Evolutionary conservation across 2,329 filamentous ascomycete genomes (phyloP), one percentile per base, ranked within the genome.

Genomic region (Emericellopsis atlantica): DNA sequence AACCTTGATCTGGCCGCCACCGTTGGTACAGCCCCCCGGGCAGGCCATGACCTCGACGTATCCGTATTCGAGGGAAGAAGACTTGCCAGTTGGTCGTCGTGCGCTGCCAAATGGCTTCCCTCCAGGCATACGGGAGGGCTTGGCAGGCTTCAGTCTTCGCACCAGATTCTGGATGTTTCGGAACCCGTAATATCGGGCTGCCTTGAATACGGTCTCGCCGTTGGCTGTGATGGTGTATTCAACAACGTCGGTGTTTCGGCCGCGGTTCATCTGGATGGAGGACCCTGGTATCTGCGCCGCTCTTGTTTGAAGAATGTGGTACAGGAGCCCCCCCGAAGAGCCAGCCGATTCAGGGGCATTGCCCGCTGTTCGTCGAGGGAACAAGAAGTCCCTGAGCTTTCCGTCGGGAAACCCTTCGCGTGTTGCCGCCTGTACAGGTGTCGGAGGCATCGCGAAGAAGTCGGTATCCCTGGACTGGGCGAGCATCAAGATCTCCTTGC

Each of bases 21-120:
- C 92, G 52, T 98, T 98, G 41, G 92, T 98, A 64, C 92, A 98
- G 4, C 92, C 92, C n/a, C 92, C 92, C 0, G 92, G 92, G 59
- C 92, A 98, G 12, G 92, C 92, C 92, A 98, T 98, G 44, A 98
- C 92, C 62, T 98, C 92, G 23, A 96, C 84, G 60, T 94, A 96
- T n/a, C 83, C 74, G 57, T 89, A 89, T 31, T 95, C 86, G 6
- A 74, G 61, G 15, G 58, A 54, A 15, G 60, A 56, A 15, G 65
- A 52, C 50, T 73, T 74, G 6, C 64, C 74, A 14, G 59, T 65
- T 6, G 66, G 68, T 46, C 67, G 72, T 43, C 72, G 71, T 35
- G 65, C 72, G 40, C 67, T 72, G 2, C 70, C 74, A 36, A 74
- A 69, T 0, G 73, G 70, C 46, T 70, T 81, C 2, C 79, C 84